These are phyloP conservation scores for Eucalyptus camaldulensis DNA, from an alignment of 345 rosid species.

Conservation along the genomic window DNA sequence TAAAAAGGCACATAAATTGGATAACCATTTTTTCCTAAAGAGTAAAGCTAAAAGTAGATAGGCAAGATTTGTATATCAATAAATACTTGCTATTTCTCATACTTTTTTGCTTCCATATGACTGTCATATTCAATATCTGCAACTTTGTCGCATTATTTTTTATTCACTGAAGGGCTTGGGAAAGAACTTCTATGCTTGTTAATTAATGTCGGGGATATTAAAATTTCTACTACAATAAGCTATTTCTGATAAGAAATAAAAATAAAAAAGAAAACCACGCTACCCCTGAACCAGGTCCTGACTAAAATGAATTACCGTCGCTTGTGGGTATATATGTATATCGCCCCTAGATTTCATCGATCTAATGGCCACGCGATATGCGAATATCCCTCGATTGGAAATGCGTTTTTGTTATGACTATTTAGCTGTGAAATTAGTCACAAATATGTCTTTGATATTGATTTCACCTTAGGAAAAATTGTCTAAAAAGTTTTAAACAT, in stretches of 20 bases:
- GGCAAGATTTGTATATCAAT: background rate
- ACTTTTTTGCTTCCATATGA: background rate
- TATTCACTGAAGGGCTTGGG: background rate
- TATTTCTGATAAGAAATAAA: background rate
- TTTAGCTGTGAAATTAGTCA: background rate
- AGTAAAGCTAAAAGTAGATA: background rate
- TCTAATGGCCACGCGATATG: background rate
- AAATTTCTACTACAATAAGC: background rate
- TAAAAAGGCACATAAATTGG: background rate
- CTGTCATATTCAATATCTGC: background rate
- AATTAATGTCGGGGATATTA: background rate
- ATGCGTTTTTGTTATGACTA: background rate
- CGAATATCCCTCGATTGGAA: too few relatives aligned
- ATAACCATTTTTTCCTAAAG: background rate
- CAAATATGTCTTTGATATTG: background rate
- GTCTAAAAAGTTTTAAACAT: too few relatives aligned
- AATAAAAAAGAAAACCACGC: background rate
- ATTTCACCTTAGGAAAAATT: background rate
- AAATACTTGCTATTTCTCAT: background rate
- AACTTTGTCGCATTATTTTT: background rate
- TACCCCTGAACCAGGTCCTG: background rate
- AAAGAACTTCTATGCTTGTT: background rate
- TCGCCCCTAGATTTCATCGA: background rate
- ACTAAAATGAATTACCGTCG: background rate
- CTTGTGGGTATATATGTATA: background rate